Evolutionary conservation across 1,284 basidiomycete genomes (phyloP), one percentile per base, ranked within the genome.

Genomic region (Schizopora paradoxa): DNA sequence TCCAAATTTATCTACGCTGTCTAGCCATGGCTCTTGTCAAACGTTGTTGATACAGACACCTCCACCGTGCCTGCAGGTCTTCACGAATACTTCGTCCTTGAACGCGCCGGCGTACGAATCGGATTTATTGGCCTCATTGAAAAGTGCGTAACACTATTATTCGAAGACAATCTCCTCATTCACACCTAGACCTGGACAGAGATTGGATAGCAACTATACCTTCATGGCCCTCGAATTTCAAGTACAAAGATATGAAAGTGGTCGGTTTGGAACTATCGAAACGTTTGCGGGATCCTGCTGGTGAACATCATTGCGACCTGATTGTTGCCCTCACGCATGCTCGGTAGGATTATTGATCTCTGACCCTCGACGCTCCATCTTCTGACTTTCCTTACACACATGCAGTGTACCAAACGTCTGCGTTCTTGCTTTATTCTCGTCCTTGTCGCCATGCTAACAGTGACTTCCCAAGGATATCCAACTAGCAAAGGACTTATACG

Each of bases 131-230:
- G 90, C 2, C 71, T 94, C 0, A 86, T 93, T 0, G 90, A 92
- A 62, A 72, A 86, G 87, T 89, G 42, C 41, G 72, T 61, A 5
- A 3, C 6, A 21, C 22, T 5, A 16, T 1, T 31, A 6, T 44
- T 13, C 6, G 23, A 16, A 39, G 19, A 16, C 22, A 47, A 35
- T 11, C 35, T 28, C 34, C 34, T 14, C 32, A 31, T 23, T 13
- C 21, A 36, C 7, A 13, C 26, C 36, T 28, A 25, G 6, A 32
- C 34, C 14, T 14, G 37, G 26, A 2, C 47, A 78, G 86, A 58
- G 85, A 89, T 59, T 94, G 90, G 90, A 91, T 92, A 45, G 75
- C 76, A 4, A 92, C 90, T 0, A 84, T 94, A 3, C 74, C 89
- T 0, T 79, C 85, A 2, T 93, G 89, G 84, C 90, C 89, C 0